phyloP scores from a whole-genome alignment of 805 yeast species.

The Naumovozyma dairenensis region DNA sequence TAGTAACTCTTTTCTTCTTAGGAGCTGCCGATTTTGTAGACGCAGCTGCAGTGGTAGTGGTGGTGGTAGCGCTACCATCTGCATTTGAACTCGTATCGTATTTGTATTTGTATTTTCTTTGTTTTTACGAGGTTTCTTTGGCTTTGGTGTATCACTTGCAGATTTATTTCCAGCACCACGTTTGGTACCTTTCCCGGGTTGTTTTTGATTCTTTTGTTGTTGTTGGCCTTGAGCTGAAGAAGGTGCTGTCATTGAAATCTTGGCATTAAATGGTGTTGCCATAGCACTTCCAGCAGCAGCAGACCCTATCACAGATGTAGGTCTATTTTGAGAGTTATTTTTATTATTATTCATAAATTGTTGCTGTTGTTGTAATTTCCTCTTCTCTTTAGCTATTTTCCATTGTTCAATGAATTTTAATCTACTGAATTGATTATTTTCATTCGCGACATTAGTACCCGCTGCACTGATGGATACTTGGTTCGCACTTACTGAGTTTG shows the following conservation, averaged over 20 bases:
- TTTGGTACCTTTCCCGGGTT: conserved; percentile 6
- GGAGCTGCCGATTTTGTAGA: conserved; percentile 11
- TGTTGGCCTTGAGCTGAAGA: conserved; percentile 25
- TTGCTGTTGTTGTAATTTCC: conserved; percentile 35
- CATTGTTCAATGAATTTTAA: conserved; percentile 82
- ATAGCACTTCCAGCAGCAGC: background rate
- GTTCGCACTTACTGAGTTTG: too few relatives aligned
- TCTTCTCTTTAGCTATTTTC: conserved; percentile 53
- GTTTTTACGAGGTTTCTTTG: conserved; percentile 26
- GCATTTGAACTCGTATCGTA: conserved; percentile 7
- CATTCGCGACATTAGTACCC: conserved; percentile 23
- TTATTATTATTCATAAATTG: conserved; percentile 22
- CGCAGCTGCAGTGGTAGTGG: too few relatives aligned
- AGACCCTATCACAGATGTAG: conserved; percentile 1
- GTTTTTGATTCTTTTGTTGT: conserved; percentile 24
- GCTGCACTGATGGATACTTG: conserved; percentile 32
- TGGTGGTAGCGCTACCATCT: conserved; percentile 5
- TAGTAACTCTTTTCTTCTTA: conserved; percentile 22
- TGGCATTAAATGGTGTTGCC: conserved; percentile 21
- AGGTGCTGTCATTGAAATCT: conserved; percentile 27
- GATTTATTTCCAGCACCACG: conserved; percentile 1
- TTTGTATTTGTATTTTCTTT: conserved; percentile 19
- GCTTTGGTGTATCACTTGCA: conserved; percentile 17
- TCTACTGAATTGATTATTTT: conserved; percentile 64
- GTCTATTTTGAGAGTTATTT: conserved; percentile 2